phyloP scores from a whole-genome alignment of 257 asterid genomes.

The Primulina eburnea region DNA sequence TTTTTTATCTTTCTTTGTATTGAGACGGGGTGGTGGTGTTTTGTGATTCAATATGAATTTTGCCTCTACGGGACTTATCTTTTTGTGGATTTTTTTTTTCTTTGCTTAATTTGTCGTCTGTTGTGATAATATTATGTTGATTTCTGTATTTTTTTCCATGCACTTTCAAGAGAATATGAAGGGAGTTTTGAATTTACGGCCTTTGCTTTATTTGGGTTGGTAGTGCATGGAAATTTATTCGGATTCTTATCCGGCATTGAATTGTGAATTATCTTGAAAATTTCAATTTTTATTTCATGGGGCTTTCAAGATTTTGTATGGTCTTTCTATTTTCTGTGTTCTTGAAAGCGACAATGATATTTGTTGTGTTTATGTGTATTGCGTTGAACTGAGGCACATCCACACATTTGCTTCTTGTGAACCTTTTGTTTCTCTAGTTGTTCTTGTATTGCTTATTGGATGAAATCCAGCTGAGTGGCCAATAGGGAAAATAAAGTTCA shows the following conservation, averaged over 20 bases:
- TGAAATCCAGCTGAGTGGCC: slow-evolving; percentile 8
- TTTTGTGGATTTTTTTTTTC: slow-evolving; percentile 15
- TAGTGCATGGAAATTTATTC: slow-evolving; percentile 22
- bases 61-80: slow-evolving; percentile 22
- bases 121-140: not conserved
- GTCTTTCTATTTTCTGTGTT: slow-evolving; percentile 19
- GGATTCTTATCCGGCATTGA: slow-evolving; percentile 31
- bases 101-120: slow-evolving; percentile 8
- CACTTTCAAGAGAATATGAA: not conserved
- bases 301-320: not conserved
- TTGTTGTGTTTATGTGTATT: slow-evolving; percentile 22
- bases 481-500: not conserved
- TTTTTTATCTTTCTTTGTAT: slow-evolving; percentile 7
- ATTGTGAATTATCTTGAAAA: slow-evolving; percentile 30
- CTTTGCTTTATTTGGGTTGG: slow-evolving; percentile 6
- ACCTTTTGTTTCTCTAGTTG: slow-evolving; percentile 12
- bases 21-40: slow-evolving; percentile 17
- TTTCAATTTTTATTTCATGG: slow-evolving; percentile 7
- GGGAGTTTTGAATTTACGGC: slow-evolving; percentile 17
- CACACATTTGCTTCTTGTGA: slow-evolving; percentile 16
- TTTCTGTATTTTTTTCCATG: not conserved
- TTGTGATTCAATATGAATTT: slow-evolving; percentile 19
- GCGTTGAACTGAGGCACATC: slow-evolving; percentile 18
- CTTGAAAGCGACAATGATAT: slow-evolving; percentile 30
- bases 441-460: slow-evolving; percentile 26